Base-by-base conservation (phyloP, 108 stramenopile species). In the Craspedostauros australis region DNA sequence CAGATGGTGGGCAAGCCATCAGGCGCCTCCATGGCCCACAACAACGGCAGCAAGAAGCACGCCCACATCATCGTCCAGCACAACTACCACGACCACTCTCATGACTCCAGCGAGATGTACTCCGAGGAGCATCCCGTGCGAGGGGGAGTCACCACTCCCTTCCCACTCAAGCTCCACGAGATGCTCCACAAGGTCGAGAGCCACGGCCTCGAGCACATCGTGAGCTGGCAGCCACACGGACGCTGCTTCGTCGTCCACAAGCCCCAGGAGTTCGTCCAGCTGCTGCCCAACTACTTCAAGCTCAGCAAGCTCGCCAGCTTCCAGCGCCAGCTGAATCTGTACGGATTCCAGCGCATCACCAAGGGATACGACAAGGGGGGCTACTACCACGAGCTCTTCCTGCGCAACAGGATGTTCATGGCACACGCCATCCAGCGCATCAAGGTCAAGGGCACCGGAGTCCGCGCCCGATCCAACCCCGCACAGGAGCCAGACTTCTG, bases 261-360 rank as follows among this genome's bases (percentile, higher is more conserved):
- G 52, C 84, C 81, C 1, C 74, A 91, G 55, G 76, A 76, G 19
- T 94, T 93, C 49, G 68, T 60, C 8, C 73, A 88, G 5, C 75
- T 93, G 51, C 75, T 95, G 72, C 91, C 84, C 21, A 61, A 70
- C 42, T 94, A 85, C 57, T 96, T 95, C 72, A 84, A 88, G 62
- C 91, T 91, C 44, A 69, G 72, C 54, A 89, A 88, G 70, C 70
- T 85, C 55, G 82, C 93, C 14, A 83, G 78, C 48, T 94, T 96
- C 52, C 95, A 95, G 55, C 71, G 95, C 7, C 95, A 95, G 64
- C 68, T 95, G 54, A 95, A 95, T 50, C 82, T 95, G 5, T 92
- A 95, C 50, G 94, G 94, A 28, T 95, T 95, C 66, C 79, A 68
- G 31, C 80, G 88, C 34, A 44, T 92, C 25, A 84, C 83, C 16